phyloP scores from a whole-genome alignment of 768 basidiomycete genomes.

The Tricholoma bakamatsutake region DNA sequence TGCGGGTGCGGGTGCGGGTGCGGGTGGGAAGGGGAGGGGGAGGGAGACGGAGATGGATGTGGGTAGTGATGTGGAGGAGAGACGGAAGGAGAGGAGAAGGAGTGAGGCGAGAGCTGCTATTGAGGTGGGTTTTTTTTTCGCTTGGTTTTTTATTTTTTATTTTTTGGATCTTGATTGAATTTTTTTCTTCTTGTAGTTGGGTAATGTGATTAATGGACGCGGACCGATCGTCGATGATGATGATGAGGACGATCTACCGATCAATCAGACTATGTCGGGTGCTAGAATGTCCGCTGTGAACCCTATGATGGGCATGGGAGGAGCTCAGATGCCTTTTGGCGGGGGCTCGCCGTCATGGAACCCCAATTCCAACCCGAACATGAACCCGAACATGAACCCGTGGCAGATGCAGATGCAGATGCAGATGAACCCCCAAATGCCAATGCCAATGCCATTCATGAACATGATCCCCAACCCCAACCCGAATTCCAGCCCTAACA shows the following conservation, averaged over 20 bases:
- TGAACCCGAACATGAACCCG: constrained; percentile 12
- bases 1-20: constrained; percentile 1
- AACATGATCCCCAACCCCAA: neutral
- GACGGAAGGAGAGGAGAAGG: constrained; percentile 67
- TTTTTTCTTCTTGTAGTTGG: constrained; percentile 45
- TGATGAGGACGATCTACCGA: constrained; percentile 43
- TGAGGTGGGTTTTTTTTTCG: constrained; percentile 56
- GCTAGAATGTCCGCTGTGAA: constrained; percentile 37
- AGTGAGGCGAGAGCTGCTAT: constrained; percentile 84
- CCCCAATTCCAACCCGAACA: constrained; percentile 24
- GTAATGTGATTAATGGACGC: constrained; percentile 81
- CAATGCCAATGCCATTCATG: constrained; percentile 44
- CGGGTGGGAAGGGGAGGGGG: constrained; percentile 21
- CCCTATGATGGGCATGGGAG: constrained; percentile 38
- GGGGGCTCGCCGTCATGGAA: constrained; percentile 13
- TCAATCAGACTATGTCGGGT: constrained; percentile 35
- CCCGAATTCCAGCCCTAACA: no score
- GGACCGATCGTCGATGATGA: constrained; percentile 56
- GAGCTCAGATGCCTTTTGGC: constrained; percentile 17
- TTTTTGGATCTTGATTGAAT: constrained; percentile 2
- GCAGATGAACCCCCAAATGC: constrained; percentile 28
- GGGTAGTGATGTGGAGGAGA: constrained; percentile 54
- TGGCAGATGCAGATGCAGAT: constrained; percentile 9
- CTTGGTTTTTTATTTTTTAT: neutral
- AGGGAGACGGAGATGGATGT: constrained; percentile 48